These are phyloP conservation scores for Meira miltonrushii DNA, from an alignment of 1,284 basidiomycete genomes.

Conservation along the genomic window DNA sequence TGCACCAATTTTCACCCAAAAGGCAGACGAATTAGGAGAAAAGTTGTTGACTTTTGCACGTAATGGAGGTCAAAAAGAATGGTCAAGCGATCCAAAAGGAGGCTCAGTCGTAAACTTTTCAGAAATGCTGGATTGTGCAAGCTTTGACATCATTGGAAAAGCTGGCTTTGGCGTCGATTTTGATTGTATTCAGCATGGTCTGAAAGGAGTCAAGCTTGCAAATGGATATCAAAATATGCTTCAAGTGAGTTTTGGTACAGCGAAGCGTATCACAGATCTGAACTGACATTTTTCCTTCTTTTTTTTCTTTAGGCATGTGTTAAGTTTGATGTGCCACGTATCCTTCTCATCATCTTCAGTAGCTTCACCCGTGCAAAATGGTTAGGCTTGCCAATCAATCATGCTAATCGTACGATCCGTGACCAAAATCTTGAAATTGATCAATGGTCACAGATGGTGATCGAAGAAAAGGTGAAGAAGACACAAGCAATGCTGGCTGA, in stretches of 20 bases:
- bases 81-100: background rate
- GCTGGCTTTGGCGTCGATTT: conserved; percentile 2
- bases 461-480: background rate
- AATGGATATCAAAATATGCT: background rate
- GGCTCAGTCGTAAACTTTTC: background rate
- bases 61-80: background rate
- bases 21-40: background rate
- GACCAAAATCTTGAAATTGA: background rate
- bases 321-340: background rate
- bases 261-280: background rate
- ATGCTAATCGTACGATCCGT: conserved; percentile 1
- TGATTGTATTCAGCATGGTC: background rate
- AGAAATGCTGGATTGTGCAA: conserved; percentile 2
- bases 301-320: background rate
- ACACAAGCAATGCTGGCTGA: background rate
- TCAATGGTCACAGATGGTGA: background rate
- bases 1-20: background rate
- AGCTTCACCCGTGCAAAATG: background rate
- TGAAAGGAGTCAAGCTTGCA: too few relatives aligned
- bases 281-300: background rate
- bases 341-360: background rate
- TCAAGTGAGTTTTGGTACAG: background rate
- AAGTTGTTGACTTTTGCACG: background rate
- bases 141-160: conserved; percentile 5
- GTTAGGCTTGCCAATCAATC: background rate